Conservation (phyloP, 2,329 filamentous ascomycete species). For the Drechslera avenae region DNA sequence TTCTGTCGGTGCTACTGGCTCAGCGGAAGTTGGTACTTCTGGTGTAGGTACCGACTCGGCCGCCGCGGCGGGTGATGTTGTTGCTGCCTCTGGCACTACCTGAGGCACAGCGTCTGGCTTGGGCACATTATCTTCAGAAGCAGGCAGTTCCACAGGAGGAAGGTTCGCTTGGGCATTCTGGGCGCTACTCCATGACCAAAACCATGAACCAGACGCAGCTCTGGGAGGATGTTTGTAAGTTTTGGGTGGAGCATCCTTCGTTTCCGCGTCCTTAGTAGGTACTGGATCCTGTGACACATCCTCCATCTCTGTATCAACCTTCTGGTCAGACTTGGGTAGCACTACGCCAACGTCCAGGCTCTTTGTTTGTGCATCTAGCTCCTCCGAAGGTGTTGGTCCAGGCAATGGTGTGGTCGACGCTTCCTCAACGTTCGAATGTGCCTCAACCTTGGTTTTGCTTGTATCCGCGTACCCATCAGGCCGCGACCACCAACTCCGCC, state of each 20-base stretch:
- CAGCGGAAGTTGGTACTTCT: conserved; percentile 5
- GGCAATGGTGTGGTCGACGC: conserved; percentile 52
- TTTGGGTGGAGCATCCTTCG: conserved; percentile 21
- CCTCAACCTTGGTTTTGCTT: conserved; percentile 36
- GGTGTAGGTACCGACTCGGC: conserved; percentile 6
- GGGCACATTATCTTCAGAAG: conserved; percentile 6
- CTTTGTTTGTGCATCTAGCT: conserved; percentile 34
- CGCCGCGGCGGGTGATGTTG: neutral
- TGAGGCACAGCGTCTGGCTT: conserved; percentile 18
- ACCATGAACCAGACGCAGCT: conserved; percentile 51
- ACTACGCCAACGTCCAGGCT: conserved; percentile 24
- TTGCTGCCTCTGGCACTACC: neutral
- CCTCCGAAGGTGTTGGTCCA: conserved; percentile 44
- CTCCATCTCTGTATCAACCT: conserved; percentile 29
- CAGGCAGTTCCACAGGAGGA: conserved; percentile 22
- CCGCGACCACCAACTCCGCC: conserved; percentile 58
- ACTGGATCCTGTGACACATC: conserved; percentile 14
- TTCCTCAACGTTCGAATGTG: conserved; percentile 37
- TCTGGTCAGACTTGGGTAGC: neutral
- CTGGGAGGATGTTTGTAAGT: conserved; percentile 18
- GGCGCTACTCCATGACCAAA: conserved; percentile 55
- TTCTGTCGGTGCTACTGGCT: conserved; percentile 16
- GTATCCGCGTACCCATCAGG: conserved; percentile 55
- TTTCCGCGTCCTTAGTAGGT: conserved; percentile 14
- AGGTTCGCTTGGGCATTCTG: conserved; percentile 49